Base-by-base conservation (phyloP, 768 basidiomycete genomes). In the Bullera alba region DNA sequence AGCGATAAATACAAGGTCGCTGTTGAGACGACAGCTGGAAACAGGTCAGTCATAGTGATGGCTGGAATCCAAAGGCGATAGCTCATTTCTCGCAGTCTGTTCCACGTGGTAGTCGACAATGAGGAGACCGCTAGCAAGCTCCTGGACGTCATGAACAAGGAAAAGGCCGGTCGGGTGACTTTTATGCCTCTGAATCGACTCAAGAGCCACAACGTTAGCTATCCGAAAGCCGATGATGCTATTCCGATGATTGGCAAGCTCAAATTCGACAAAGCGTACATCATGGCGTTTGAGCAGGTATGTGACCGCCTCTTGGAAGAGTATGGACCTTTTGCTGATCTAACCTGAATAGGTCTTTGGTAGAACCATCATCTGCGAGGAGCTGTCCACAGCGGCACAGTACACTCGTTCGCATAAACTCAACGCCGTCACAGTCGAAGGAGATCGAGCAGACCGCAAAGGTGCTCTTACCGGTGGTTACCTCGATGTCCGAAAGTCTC, bases 181-280 rank as follows among this genome's bases (percentile, higher is more conserved):
- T 96, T 97, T 75, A 92, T 99, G 85, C 95, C 95, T 17, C 80
- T 99, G 34, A 97, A 97, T 72, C 85, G 95, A 14, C 81, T 99
- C 51, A 84, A 85, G 61, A 61, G 55, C 37, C 87, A 86, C 56
- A 76, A 79, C 0, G 75, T 81, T 17, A 84, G 84, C 7, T 80
- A 79, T 39, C 76, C 76, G 6, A 72, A 66, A 32, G 65, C 68
- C 19, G 61, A 71, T 39, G 75, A 75, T 48, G 74, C 73, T 2
- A 58, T 75, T 34, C 76, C 67, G 77, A 85, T 75, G 84, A 78
- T 99, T 26, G 79, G 82, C 54, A 91, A 90, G 69, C 79, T 99
- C 48, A 77, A 78, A 2, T 97, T 82, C 66, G 85, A 91, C 45
- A 75, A 75, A 0, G 71, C 67, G 17, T 85, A 83, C 63, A 77